Conservation (phyloP, 2,329 filamentous ascomycete species). For the Curvularia verruculosa region DNA sequence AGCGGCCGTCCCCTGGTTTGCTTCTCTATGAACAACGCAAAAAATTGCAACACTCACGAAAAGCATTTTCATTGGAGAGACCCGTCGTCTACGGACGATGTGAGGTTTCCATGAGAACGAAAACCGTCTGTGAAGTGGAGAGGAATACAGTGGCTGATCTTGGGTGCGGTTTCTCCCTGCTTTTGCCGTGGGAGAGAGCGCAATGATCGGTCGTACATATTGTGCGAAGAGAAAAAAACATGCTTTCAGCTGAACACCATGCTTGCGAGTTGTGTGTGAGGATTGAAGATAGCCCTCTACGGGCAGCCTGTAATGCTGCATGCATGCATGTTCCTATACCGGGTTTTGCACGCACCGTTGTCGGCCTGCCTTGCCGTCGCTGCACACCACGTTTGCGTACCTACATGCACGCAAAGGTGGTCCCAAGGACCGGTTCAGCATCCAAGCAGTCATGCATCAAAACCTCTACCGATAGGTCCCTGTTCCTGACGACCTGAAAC, state of each 20-base stretch:
- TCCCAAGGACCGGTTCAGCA: not conserved
- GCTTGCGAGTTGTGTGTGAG: not conserved
- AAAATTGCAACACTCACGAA: constrained; percentile 61
- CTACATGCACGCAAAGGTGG: not conserved
- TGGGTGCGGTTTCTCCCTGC: constrained; percentile 63
- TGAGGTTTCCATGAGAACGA: constrained; percentile 61
- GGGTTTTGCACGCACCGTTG: not conserved
- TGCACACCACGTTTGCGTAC: not conserved
- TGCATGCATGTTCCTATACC: not conserved
- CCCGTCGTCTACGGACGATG: constrained; percentile 46
- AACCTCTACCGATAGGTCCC: no score
- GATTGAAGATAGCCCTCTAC: not conserved
- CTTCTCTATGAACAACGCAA: constrained; percentile 63
- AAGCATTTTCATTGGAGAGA: constrained; percentile 63
- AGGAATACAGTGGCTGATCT: constrained; percentile 57
- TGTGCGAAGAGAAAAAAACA: not conserved
- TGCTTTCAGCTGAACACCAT: not conserved
- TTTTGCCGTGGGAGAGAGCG: constrained; percentile 60
- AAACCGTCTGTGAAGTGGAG: constrained; percentile 65
- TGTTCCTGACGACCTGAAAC: no score
- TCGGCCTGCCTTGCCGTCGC: not conserved
- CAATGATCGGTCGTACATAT: constrained; percentile 65
- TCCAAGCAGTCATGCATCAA: not conserved
- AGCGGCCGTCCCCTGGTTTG: constrained; percentile 38
- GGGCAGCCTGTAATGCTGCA: not conserved